A percentile compares a stretch with the other conserved stretches of the same genome.
Evolutionary conservation across 2,329 filamentous ascomycete genomes (phyloP).

Genomic region (Fusarium irregulare): DNA sequence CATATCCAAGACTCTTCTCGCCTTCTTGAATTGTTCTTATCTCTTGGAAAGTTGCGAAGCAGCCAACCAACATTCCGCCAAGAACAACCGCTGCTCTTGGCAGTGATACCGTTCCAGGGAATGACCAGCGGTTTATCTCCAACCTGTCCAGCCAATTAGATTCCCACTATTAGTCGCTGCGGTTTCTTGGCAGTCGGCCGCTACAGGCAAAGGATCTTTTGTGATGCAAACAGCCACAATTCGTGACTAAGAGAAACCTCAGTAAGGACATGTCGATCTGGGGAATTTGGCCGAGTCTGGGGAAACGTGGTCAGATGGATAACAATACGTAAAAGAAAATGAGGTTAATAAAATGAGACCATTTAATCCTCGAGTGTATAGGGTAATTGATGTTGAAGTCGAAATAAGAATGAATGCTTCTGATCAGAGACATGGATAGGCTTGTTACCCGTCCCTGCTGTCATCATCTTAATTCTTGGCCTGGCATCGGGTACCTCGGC

Average conservation of each 20-base stretch:
- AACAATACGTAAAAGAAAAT: neutral
- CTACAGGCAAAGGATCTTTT: neutral
- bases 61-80: conserved; percentile 8
- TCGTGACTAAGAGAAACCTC: conserved; percentile 18
- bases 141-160: conserved; percentile 17
- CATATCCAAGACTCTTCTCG: neutral
- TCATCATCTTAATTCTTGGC: conserved; percentile 22
- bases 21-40: conserved; percentile 10
- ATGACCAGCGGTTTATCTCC: conserved; percentile 22
- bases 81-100: conserved; percentile 26
- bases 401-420: conserved; percentile 6
- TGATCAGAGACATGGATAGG: conserved; percentile 6
- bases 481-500: neutral
- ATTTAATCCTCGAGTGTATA: neutral
- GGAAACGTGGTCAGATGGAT: neutral
- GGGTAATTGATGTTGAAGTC: neutral
- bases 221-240: conserved; percentile 10
- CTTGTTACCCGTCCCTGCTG: conserved; percentile 1
- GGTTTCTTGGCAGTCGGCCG: conserved; percentile 12
- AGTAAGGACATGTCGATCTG: neutral
- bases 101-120: conserved; percentile 17
- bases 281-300: conserved; percentile 26
- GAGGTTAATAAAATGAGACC: neutral
- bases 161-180: neutral
- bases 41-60: conserved; percentile 12